Evolutionary conservation across 805 yeast genomes (phyloP), one percentile per base, ranked within the genome.

Genomic region (Candida sithepensis): DNA sequence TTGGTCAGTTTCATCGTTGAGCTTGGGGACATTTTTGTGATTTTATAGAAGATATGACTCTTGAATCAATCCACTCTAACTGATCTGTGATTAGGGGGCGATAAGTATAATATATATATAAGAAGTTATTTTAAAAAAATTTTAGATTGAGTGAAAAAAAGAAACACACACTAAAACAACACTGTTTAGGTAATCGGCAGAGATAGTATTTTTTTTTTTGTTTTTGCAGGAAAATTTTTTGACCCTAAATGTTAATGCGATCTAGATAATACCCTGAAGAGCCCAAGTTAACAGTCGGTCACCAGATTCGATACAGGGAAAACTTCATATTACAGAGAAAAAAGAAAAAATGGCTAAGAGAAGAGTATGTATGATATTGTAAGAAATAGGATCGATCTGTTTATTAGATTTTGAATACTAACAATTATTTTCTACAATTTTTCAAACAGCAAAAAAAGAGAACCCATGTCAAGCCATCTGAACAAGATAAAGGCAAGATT

Each of bases 401-500:
- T n/a, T n/a, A n/a, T n/a, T n/a, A n/a, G 28, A 24, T 6, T 10
- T 7, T 24, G 6, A 24, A 32, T 24, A 13, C 44, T 32, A 33
- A 24, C 8, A 1, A 6, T n/a, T 5, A 12, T 16, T 32, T 21
- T 18, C 20, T 43, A 8, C 26, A 4, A 16, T 21, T 41, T 4
- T 32, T 20, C 16, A 40, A 38, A 34, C 47, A 78, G 78, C 77
- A 74, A 47, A 91, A 90, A 71, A 87, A 82, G 65, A 85, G 97
- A 78, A 92, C 98, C 14, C 97, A 91, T 65, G 85, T 73, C 43
- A 75, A 75, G 51, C 69, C 69, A 30, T 70, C 79, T 22, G 84
- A 79, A 53, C 95, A 84, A 56, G 88, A 84, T 49, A 68, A 71
- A 41, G 82, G 83, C 43, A 82, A 81, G 59, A 81, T 89, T 51